Evolutionary conservation across 1,284 basidiomycete species (phyloP).

Genomic region (Inonotus obliquus): DNA sequence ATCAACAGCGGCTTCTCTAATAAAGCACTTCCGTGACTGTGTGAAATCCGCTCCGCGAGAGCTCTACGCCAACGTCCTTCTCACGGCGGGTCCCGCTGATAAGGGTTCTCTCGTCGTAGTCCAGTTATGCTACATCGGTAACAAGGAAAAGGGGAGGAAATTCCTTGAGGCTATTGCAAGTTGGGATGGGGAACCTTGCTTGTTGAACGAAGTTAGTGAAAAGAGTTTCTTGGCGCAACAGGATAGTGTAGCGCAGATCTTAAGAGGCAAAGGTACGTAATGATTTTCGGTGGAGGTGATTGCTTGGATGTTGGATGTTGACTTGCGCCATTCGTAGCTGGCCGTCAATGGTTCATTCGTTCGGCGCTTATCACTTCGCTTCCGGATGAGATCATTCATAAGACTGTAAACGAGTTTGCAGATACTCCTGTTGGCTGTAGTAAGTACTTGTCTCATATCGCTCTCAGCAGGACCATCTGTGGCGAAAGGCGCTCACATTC

Average conservation of each 20-base stretch:
- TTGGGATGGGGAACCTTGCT: slow-evolving; percentile 78
- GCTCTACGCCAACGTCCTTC: slow-evolving; percentile 83
- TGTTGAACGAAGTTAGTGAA: slow-evolving; percentile 86
- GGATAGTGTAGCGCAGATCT: slow-evolving; percentile 83
- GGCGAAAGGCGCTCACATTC: slow-evolving; percentile 6
- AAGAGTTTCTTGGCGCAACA: slow-evolving; percentile 86
- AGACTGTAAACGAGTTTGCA: slow-evolving; percentile 77
- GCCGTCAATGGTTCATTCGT: slow-evolving; percentile 86
- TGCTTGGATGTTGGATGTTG: too few species aligned
- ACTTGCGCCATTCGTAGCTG: slow-evolving; percentile 37
- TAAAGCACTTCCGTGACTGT: slow-evolving; percentile 90
- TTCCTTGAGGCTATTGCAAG: slow-evolving; percentile 78
- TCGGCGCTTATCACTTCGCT: slow-evolving; percentile 74
- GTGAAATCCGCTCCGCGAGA: slow-evolving; percentile 83
- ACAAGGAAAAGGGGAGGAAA: slow-evolving; percentile 68
- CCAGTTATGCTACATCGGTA: slow-evolving; percentile 83
- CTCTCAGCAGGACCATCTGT: background rate
- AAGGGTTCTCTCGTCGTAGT: slow-evolving; percentile 83
- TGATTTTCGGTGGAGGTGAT: too few species aligned
- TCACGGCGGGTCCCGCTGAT: slow-evolving; percentile 81
- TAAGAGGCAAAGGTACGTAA: slow-evolving; percentile 68
- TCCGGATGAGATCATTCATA: slow-evolving; percentile 80
- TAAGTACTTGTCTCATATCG: slow-evolving; percentile 37
- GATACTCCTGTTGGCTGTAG: slow-evolving; percentile 84
- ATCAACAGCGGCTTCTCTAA: slow-evolving; percentile 78